Base-by-base conservation (phyloP, 2,329 filamentous ascomycete species). In the Raffaelea deltoideospora region DNA sequence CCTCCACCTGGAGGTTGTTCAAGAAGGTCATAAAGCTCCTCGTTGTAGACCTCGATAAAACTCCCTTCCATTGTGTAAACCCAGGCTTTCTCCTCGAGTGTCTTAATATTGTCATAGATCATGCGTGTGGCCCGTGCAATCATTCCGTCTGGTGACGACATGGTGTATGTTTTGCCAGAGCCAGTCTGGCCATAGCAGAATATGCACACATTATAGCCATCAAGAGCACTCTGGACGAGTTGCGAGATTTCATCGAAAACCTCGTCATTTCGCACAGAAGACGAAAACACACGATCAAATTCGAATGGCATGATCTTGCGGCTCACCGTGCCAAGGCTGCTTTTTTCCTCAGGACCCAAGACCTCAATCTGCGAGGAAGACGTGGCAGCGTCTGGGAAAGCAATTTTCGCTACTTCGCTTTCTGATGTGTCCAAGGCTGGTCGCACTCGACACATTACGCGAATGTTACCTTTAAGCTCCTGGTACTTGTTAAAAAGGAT, bases 151-250 rank as follows among this genome's bases (percentile, higher is more conserved):
- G 65, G 59, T 1, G 79, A 81, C 10, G 83, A 92, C 90, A 98
- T 98, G 4, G 90, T 96, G 53, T 79, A 83, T 0, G 90, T 98
- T 65, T 98, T 98, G 41, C 90, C 90, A 15, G 87, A 90, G 4
- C 90, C 90, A 0, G 90, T 98, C 57, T 98, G 90, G 31, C 90
- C 90, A 52, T 98, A 98, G 53, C 87, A 95, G 60, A 98, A 94
- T 44, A 98, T 96, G 58, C 88, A 96, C 35, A 98, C 90, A 48
- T 96, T 98, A 63, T 94, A 98, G 1, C 90, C 90, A 51, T 98
- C 90, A 28, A 98, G 67, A 0, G 92, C 90, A 47, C 84, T 93
- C 58, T 98, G 90, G 1, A 98, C 87, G 24, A 98, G 72, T 53
- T 98, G 90, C 39, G 85, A 92, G 52, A 96, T 96, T 53, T 98